phyloP scores from a whole-genome alignment of 352 stramenopile species.

The Phytopythium helicoides region DNA sequence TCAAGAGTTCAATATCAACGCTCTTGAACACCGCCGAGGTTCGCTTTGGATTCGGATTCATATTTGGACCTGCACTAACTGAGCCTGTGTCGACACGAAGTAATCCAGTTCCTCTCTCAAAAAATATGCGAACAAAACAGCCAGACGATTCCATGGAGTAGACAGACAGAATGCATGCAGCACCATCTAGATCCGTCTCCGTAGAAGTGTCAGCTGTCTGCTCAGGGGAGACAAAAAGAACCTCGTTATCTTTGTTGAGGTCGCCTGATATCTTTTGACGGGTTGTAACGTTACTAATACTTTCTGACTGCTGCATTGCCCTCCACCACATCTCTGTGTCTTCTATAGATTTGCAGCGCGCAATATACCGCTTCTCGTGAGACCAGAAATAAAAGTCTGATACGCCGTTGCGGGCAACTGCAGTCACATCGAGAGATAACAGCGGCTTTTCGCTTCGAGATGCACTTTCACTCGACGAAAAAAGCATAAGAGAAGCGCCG shows the following conservation, averaged over 20 bases:
- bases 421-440: slow-evolving; percentile 40
- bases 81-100: slow-evolving; percentile 66
- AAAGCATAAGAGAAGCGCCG: slow-evolving; percentile 53
- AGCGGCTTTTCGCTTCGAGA: slow-evolving; percentile 25
- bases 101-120: slow-evolving; percentile 60
- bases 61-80: slow-evolving; percentile 43
- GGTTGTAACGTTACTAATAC: slow-evolving; percentile 26
- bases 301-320: slow-evolving; percentile 49
- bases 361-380: slow-evolving; percentile 36
- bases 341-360: slow-evolving; percentile 17
- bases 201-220: neutral
- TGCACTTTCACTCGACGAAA: slow-evolving; percentile 36
- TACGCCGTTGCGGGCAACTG: slow-evolving; percentile 25
- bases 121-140: slow-evolving; percentile 72
- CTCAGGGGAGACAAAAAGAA: slow-evolving; percentile 27
- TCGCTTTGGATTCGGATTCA: slow-evolving; percentile 52
- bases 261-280: slow-evolving; percentile 22
- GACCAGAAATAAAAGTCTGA: slow-evolving; percentile 53
- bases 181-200: slow-evolving; percentile 33
- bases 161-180: slow-evolving; percentile 63
- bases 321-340: slow-evolving; percentile 58
- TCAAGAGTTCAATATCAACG: slow-evolving; percentile 47
- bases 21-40: slow-evolving; percentile 64
- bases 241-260: slow-evolving; percentile 11
- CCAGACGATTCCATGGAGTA: slow-evolving; percentile 65